phyloP scores from a whole-genome alignment of 2,329 filamentous ascomycete genomes.

The Coniochaeta prunicola region DNA sequence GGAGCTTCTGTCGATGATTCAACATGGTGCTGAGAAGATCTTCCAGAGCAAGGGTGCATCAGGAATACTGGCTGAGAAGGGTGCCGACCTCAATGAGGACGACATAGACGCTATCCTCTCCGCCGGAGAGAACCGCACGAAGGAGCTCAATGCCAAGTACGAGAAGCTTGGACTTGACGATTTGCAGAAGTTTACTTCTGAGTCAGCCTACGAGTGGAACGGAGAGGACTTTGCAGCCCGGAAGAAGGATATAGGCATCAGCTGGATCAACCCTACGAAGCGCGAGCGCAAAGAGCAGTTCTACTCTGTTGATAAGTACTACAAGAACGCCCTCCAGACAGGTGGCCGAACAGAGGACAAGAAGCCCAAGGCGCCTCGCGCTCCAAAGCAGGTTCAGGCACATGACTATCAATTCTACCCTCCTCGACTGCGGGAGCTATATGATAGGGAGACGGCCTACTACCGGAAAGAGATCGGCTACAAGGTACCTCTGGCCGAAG shows the following conservation, averaged over 20 bases:
- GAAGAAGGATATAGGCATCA: slow-evolving; percentile 87
- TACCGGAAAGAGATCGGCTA: slow-evolving; percentile 96
- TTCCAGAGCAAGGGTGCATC: slow-evolving; percentile 68
- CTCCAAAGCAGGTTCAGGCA: slow-evolving; percentile 84
- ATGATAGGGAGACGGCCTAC: slow-evolving; percentile 92
- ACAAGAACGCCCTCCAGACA: slow-evolving; percentile 78
- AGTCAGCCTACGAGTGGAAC: slow-evolving; percentile 98
- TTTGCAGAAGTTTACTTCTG: slow-evolving; percentile 93
- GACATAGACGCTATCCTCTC: slow-evolving; percentile 86
- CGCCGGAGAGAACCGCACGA: slow-evolving; percentile 82
- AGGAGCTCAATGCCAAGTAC: slow-evolving; percentile 85
- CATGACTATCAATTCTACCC: slow-evolving; percentile 99
- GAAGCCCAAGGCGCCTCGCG: slow-evolving; percentile 91
- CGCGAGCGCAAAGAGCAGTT: slow-evolving; percentile 97
- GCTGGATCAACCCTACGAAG: slow-evolving; percentile 97
- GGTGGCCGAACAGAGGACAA: slow-evolving; percentile 71
- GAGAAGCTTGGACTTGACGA: slow-evolving; percentile 97
- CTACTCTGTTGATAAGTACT: slow-evolving; percentile 99
- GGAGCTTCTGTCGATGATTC: slow-evolving; percentile 94
- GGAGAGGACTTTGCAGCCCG: slow-evolving; percentile 88
- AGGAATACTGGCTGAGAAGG: slow-evolving; percentile 51
- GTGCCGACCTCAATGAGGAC: slow-evolving; percentile 65
- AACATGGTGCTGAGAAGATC: slow-evolving; percentile 93
- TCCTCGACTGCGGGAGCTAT: slow-evolving; percentile 71
- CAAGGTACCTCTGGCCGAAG: slow-evolving; percentile 84